Evolutionary conservation across 305 asterid genomes (phyloP), one percentile per base, ranked within the genome.

Genomic region (Solanum hybrid): DNA sequence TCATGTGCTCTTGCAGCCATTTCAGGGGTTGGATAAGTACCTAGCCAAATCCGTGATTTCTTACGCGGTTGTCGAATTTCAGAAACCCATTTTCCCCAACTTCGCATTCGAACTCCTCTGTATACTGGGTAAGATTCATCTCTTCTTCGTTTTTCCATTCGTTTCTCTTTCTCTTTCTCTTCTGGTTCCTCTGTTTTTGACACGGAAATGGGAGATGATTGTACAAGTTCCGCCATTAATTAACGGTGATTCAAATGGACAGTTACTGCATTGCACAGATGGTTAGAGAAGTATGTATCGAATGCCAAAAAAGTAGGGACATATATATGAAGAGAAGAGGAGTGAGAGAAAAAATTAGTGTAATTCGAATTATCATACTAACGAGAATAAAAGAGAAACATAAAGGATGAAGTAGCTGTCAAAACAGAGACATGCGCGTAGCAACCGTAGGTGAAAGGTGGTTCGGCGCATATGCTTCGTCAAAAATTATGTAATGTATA

Each of bases 1-100:
- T 95, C 98, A 85, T 95, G 98, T 9, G 98, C 98, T 32, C 98
- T 56, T n/a, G 98, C 98, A 78, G 98, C 98, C 98, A 95, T 95
- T 79, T 95, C 98, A 24, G 98, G 95, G 45, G 96, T 94, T 6
- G 95, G 91, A 72, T 95, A 95, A 3, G 96, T 95, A 1, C 96
- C 98, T 2, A 95, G 92, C 96, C 98, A 95, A 78, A 95, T 95
- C 51, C 98, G 92, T 17, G 95, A 87, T 85, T 95, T 95, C 91
- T 94, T 94, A 80, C 94, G 90, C 38, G 98, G 98, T 91, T 95
- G 96, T 1, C 98, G 95, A 85, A 95, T 95, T 84, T 95, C 98
- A 11, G 98, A 94, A 2, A 95, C 98, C 98, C 98, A 95, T 90
- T 93, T 95, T 0, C 96, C 98, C 98, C 98, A 94, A 91, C 96